phyloP scores from a whole-genome alignment of 768 basidiomycete species.

The Candolleomyces eurysporus region DNA sequence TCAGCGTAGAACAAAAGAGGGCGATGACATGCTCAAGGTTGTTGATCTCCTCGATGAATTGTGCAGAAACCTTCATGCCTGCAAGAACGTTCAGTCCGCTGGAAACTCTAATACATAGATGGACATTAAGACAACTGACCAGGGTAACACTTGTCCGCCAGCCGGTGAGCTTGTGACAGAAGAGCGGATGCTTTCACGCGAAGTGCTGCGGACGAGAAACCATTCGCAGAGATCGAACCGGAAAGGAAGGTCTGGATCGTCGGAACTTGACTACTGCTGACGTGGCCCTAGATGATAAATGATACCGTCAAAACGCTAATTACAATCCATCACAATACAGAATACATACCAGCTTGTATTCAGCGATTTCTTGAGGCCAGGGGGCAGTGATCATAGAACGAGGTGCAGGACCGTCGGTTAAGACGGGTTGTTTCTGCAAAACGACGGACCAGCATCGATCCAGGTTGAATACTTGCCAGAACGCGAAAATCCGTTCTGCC shows the following conservation, averaged over 20 bases:
- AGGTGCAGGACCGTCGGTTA: constrained; percentile 60
- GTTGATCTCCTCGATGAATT: constrained; percentile 57
- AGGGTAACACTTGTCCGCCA: constrained; percentile 60
- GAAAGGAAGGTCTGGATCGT: constrained; percentile 64
- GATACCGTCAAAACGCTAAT: too few species aligned
- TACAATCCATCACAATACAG: too few species aligned
- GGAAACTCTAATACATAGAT: not conserved
- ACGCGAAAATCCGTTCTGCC: constrained; percentile 70
- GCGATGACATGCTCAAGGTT: constrained; percentile 61
- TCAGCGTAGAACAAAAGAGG: constrained; percentile 60
- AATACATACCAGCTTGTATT: constrained; percentile 64
- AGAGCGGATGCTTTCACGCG: constrained; percentile 77
- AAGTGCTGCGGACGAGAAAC: constrained; percentile 62
- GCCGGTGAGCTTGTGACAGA: constrained; percentile 62
- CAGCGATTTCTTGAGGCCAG: constrained; percentile 73
- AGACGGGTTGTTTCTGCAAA: constrained; percentile 62
- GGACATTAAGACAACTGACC: constrained; percentile 28
- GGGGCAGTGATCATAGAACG: constrained; percentile 65
- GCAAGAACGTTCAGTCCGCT: not conserved
- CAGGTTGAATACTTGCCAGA: constrained; percentile 82
- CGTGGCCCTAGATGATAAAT: constrained; percentile 47
- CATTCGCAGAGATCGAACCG: constrained; percentile 51
- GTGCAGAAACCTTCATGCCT: constrained; percentile 45
- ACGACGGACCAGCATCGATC: constrained; percentile 82
- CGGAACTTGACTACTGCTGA: constrained; percentile 51